Conservation (phyloP, 2,329 filamentous ascomycete genomes). For the Coniosporium tulheliwenetii region DNA sequence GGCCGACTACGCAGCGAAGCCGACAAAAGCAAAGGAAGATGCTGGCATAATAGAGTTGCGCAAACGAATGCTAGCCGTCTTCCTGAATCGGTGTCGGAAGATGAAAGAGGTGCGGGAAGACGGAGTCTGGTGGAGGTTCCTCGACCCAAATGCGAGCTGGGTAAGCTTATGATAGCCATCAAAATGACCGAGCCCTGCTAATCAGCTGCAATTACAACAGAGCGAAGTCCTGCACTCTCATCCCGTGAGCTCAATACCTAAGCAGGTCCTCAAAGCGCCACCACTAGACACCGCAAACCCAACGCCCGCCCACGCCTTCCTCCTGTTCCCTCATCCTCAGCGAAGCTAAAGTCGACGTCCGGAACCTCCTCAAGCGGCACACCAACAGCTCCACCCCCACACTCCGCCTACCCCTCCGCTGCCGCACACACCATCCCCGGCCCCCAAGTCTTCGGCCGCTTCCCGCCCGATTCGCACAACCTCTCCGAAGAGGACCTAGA, state of each 20-base stretch:
- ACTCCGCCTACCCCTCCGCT: slow-evolving; percentile 32
- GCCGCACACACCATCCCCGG: slow-evolving; percentile 43
- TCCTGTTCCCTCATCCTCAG: slow-evolving; percentile 71
- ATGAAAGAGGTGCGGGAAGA: slow-evolving; percentile 90
- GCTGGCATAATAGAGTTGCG: slow-evolving; percentile 90
- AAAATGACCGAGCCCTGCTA: slow-evolving; percentile 4
- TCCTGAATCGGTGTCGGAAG: slow-evolving; percentile 78
- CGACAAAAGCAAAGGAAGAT: slow-evolving; percentile 95
- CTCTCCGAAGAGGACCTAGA: slow-evolving; percentile 83
- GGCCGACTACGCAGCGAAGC: slow-evolving; percentile 95
- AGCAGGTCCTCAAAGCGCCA: slow-evolving; percentile 88
- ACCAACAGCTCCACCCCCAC: slow-evolving; percentile 36
- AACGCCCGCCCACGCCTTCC: slow-evolving; percentile 67
- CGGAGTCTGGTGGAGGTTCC: slow-evolving; percentile 93
- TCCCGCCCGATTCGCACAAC: slow-evolving; percentile 62
- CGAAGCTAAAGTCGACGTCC: slow-evolving; percentile 56
- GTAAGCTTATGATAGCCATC: slow-evolving; percentile 31
- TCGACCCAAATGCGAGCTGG: slow-evolving; percentile 98
- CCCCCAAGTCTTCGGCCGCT: slow-evolving; percentile 56
- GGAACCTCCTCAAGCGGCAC: slow-evolving; percentile 33
- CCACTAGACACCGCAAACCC: slow-evolving; percentile 91
- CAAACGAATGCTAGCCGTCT: slow-evolving; percentile 93
- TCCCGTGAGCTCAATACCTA: slow-evolving; percentile 80
- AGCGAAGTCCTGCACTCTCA: slow-evolving; percentile 90
- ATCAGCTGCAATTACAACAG: slow-evolving; percentile 28